Base-by-base conservation (phyloP, 306 rosid species). In the Ziziphus jujuba region DNA sequence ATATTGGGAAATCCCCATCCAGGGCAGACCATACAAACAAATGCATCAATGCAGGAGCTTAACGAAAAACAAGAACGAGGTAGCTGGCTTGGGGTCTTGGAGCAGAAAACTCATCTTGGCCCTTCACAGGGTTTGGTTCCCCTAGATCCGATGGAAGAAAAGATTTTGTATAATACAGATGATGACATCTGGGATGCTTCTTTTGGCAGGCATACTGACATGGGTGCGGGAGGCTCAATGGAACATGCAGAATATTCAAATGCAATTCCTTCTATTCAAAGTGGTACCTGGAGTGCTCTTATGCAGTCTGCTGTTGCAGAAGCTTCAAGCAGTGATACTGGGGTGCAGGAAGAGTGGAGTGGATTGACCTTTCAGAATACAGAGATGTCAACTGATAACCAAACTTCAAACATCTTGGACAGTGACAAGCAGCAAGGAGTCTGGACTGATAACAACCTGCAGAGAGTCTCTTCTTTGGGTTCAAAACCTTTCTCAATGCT, bases 221-320 rank as follows among this genome's bases (percentile, higher is more conserved):
- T 70, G 56, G 75, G 66, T 44, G 48, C 63, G 67, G 85, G 78
- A 40, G 82, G 80, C 61, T 74, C 77, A 31, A 35, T 73, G 28
- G 77, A 69, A 40, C 34, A 65, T 43, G 54, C 71, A 40, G 84
- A 64, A 63, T 35, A 55, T 70, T 65, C 75, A 52, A 60, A 59
- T 76, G 62, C 63, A 22, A 65, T 77, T 66, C 82, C 85, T 51
- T 77, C 82, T 25, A 22, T 63, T 72, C 85, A 81, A 72, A 81
- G 85, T 52, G 85, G 85, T 23, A 83, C 85, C 77, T 84, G 88
- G 88, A 84, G 88, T 40, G 88, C 88, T 24, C 88, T 84, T 56
- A 84, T 84, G 88, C 88, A 80, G 75, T 84, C 85, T 50, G 88
- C 88, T 72, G 88, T 84, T 43, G 88, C 83, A 43, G 88, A 84